phyloP scores from a whole-genome alignment of 768 basidiomycete species.

The Epithele typhae region DNA sequence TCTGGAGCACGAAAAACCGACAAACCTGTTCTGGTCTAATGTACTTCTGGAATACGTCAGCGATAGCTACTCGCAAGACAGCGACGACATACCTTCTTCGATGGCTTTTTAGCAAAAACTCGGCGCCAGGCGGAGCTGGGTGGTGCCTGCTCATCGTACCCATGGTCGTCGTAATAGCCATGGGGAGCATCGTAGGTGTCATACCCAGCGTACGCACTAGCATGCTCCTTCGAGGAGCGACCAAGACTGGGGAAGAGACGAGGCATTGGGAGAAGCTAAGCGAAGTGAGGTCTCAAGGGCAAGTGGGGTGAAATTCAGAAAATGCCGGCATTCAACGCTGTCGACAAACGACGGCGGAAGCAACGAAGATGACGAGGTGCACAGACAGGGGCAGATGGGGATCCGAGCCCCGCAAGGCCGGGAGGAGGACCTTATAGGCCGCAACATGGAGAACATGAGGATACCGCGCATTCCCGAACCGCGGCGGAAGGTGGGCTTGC shows the following conservation, averaged over 20 bases:
- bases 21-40: neutral
- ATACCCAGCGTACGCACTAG: slow-evolving; percentile 10
- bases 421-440: slow-evolving; percentile 11
- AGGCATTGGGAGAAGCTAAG: slow-evolving; percentile 18
- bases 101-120: slow-evolving; percentile 15
- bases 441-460: slow-evolving; percentile 13
- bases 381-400: slow-evolving; percentile 4
- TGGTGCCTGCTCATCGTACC: slow-evolving; percentile 15
- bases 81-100: slow-evolving; percentile 8
- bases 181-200: slow-evolving; percentile 17
- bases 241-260: slow-evolving; percentile 23
- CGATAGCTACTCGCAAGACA: too few species aligned
- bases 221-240: slow-evolving; percentile 19
- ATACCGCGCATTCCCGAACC: slow-evolving; percentile 11
- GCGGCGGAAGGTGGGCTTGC: slow-evolving; percentile 11
- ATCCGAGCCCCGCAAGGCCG: neutral
- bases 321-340: slow-evolving; percentile 15
- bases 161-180: slow-evolving; percentile 17
- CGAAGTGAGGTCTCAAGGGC: neutral
- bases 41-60: neutral
- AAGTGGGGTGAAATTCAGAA: too few species aligned
- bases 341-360: slow-evolving; percentile 3
- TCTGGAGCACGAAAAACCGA: neutral
- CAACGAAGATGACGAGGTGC: slow-evolving; percentile 2
- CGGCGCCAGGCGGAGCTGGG: slow-evolving; percentile 22